phyloP scores from a whole-genome alignment of 2,329 filamentous ascomycete species.

The Microcyclospora tardicrescens region DNA sequence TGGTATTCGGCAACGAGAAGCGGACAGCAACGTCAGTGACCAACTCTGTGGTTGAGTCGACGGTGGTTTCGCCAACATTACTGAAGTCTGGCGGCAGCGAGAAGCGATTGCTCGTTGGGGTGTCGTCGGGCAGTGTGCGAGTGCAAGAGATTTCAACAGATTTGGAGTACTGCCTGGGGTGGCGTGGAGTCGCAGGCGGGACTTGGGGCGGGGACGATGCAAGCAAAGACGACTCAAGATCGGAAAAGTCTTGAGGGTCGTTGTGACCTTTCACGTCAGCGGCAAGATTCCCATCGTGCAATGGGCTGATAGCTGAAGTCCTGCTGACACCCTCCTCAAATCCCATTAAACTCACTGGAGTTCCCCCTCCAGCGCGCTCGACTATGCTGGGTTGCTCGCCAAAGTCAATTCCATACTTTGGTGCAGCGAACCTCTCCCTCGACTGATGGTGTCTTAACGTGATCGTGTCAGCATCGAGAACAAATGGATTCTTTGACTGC shows the following conservation, averaged over 20 bases:
- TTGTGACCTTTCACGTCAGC: conserved; percentile 1
- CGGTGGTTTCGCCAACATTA: conserved; percentile 18
- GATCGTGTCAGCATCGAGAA: conserved; percentile 22
- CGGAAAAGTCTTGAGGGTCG: not conserved
- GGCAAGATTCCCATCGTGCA: conserved; percentile 9
- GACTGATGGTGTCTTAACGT: conserved; percentile 18
- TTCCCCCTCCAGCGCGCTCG: conserved; percentile 1
- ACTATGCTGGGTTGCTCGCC: not conserved
- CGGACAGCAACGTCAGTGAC: conserved; percentile 26
- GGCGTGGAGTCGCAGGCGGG: conserved; percentile 16
- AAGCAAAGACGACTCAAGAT: not conserved
- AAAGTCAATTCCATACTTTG: not conserved
- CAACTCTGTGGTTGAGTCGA: conserved; percentile 20
- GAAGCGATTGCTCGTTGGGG: conserved; percentile 15
- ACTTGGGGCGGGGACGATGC: not conserved
- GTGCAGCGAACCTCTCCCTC: conserved; percentile 4
- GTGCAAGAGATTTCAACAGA: conserved; percentile 12
- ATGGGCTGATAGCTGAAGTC: conserved; percentile 22
- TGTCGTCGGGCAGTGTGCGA: conserved; percentile 10
- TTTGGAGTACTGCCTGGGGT: conserved; percentile 21
- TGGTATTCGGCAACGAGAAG: conserved; percentile 23
- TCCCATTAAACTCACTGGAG: conserved; percentile 20
- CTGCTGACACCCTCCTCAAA: conserved; percentile 18
- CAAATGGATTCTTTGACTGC: conserved; percentile 20
- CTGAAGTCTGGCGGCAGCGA: conserved; percentile 22